Conservation (phyloP, 1,284 basidiomycete genomes). For the Ceratobasidium sp. region DNA sequence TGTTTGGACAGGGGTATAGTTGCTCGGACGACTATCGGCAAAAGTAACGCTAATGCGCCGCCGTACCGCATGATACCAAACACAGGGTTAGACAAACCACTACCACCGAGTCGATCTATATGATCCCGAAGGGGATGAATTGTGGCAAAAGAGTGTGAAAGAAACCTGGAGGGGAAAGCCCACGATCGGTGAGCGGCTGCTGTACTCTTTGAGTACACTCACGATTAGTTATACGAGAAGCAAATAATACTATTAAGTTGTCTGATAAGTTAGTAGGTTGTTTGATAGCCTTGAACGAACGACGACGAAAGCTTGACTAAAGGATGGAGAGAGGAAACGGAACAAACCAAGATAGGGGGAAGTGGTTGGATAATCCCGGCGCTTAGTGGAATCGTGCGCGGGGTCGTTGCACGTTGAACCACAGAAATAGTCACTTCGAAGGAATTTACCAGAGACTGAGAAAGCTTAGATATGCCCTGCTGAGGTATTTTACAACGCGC, state of each 20-base stretch:
- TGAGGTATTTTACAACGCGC: too few species aligned
- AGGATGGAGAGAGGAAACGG: neutral
- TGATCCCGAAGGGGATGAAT: constrained; percentile 20
- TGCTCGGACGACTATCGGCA: constrained; percentile 24
- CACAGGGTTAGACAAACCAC: neutral
- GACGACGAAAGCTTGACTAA: neutral
- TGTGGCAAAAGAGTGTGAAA: constrained; percentile 44
- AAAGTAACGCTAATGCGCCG: constrained; percentile 7
- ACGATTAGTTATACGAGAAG: constrained; percentile 1
- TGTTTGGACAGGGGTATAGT: constrained; percentile 52
- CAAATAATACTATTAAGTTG: neutral
- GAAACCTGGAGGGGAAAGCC: neutral
- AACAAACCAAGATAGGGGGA: neutral
- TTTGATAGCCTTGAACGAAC: neutral
- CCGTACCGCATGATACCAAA: constrained; percentile 20
- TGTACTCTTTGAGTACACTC: neutral
- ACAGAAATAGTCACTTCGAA: too few species aligned
- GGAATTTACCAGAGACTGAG: too few species aligned
- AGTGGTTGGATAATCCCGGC: constrained; percentile 7
- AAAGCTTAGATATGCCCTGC: too few species aligned
- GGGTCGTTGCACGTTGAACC: too few species aligned
- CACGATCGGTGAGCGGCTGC: neutral
- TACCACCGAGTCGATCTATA: constrained; percentile 1
- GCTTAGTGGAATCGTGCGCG: neutral
- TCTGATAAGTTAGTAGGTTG: neutral